Percentiles rank a stretch among this genome's conserved stretches.
These are phyloP conservation scores for Cryomyces antarcticus DNA, from an alignment of 495 filamentous ascomycete species.

Conservation along the genomic window DNA sequence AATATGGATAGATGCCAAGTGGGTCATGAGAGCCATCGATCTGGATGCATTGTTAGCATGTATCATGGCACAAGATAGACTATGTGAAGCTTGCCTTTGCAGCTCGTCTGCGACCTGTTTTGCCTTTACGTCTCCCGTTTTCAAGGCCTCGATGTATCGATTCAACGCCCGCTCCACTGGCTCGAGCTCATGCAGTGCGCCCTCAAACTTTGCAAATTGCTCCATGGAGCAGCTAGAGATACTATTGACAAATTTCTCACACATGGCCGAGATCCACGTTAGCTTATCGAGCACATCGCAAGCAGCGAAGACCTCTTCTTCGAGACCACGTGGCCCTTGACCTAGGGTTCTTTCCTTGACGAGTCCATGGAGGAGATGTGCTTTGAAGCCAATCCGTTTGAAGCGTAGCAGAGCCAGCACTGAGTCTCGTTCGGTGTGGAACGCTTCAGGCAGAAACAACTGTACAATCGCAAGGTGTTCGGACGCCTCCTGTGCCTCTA, in stretches of 20 bases:
- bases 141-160: constrained; percentile 65
- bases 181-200: constrained; percentile 70
- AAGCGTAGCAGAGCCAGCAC: constrained; percentile 71
- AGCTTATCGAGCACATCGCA: constrained; percentile 72
- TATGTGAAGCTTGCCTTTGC: constrained; percentile 28
- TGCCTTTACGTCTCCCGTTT: constrained; percentile 72
- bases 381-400: constrained; percentile 76
- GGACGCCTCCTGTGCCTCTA: constrained; percentile 75
- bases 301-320: constrained; percentile 56
- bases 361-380: constrained; percentile 54
- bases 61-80: not conserved
- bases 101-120: constrained; percentile 61
- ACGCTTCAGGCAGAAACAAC: constrained; percentile 78
- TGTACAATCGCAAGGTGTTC: constrained; percentile 76
- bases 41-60: constrained; percentile 7
- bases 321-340: constrained; percentile 28
- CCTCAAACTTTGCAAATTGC: constrained; percentile 54
- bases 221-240: constrained; percentile 57
- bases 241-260: constrained; percentile 60
- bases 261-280: constrained; percentile 63
- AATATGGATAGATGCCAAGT: constrained; percentile 67
- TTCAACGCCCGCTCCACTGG: constrained; percentile 83
- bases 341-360: constrained; percentile 54
- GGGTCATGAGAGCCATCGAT: constrained; percentile 63
- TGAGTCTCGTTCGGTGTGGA: constrained; percentile 57